Conservation (phyloP, 805 yeast genomes). For the Kluyveromyces wickerhamii region DNA sequence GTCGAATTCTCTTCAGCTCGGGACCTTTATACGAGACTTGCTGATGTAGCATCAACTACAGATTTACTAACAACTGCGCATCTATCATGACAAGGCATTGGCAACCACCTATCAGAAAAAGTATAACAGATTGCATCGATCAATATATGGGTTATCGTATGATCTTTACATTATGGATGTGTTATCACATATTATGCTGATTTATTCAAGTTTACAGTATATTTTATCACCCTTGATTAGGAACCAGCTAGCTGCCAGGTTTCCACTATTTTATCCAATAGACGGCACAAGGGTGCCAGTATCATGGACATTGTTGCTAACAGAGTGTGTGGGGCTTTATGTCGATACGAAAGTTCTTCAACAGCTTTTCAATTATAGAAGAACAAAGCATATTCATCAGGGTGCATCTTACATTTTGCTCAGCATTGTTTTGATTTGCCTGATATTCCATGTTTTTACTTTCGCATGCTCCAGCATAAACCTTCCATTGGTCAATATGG, state of each 20-base stretch:
- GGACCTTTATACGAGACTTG: too few species aligned
- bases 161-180: conserved; percentile 24
- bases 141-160: conserved; percentile 34
- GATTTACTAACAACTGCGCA: too few species aligned
- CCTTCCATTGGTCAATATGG: conserved; percentile 17
- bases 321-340: conserved; percentile 13
- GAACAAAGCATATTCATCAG: conserved; percentile 33
- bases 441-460: conserved; percentile 15
- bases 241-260: conserved; percentile 26
- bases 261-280: conserved; percentile 28
- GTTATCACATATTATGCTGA: conserved; percentile 9
- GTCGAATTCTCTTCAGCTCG: too few species aligned
- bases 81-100: too few species aligned
- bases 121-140: conserved; percentile 23
- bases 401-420: conserved; percentile 25
- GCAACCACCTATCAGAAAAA: conserved; percentile 22
- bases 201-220: conserved; percentile 23
- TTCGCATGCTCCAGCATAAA: conserved; percentile 16
- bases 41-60: too few species aligned
- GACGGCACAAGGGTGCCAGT: conserved; percentile 16
- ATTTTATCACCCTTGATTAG: conserved; percentile 17
- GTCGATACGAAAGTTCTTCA: conserved; percentile 16
- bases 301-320: conserved; percentile 14
- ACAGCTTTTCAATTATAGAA: conserved; percentile 25
- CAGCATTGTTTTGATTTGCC: conserved; percentile 3